phyloP scores from a whole-genome alignment of 1,284 basidiomycete genomes.

The Erythrobasidium hasegawianum region DNA sequence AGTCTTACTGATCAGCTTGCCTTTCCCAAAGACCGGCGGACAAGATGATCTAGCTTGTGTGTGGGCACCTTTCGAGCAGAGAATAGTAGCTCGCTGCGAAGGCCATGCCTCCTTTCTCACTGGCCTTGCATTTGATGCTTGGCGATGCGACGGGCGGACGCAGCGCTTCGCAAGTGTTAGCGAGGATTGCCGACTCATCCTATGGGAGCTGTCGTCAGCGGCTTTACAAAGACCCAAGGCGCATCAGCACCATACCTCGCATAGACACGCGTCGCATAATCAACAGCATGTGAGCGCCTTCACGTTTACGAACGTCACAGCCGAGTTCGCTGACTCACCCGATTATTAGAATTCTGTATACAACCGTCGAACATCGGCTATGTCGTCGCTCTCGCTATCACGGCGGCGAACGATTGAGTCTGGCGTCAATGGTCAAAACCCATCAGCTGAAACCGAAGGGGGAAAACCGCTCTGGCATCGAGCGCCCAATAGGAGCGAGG shows the following conservation, averaged over 20 bases:
- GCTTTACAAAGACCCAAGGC: constrained; percentile 69
- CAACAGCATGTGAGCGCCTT: constrained; percentile 20
- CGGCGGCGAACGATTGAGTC: constrained; percentile 57
- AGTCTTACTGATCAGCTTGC: too few species aligned
- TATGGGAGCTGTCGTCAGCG: constrained; percentile 90
- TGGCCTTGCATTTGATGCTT: constrained; percentile 80
- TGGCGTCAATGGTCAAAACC: constrained; percentile 55
- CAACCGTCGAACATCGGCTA: constrained; percentile 63
- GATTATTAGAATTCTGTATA: constrained; percentile 15
- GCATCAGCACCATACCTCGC: constrained; percentile 51
- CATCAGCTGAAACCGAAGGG: constrained; percentile 42
- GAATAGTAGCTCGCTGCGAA: constrained; percentile 89
- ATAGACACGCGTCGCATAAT: not conserved
- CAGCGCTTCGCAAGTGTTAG: constrained; percentile 76
- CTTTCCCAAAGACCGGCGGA: constrained; percentile 62
- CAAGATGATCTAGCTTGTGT: constrained; percentile 93
- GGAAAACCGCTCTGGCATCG: constrained; percentile 65
- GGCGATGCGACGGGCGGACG: constrained; percentile 69
- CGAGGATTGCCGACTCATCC: constrained; percentile 85
- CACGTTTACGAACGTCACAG: too few species aligned
- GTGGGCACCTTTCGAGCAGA: constrained; percentile 83
- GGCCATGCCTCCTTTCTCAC: constrained; percentile 94
- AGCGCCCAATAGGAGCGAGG: constrained; percentile 79
- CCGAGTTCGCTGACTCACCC: not conserved
- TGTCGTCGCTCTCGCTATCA: constrained; percentile 66